phyloP scores from a whole-genome alignment of 2,329 filamentous ascomycete genomes.

The Exophiala spinifera region DNA sequence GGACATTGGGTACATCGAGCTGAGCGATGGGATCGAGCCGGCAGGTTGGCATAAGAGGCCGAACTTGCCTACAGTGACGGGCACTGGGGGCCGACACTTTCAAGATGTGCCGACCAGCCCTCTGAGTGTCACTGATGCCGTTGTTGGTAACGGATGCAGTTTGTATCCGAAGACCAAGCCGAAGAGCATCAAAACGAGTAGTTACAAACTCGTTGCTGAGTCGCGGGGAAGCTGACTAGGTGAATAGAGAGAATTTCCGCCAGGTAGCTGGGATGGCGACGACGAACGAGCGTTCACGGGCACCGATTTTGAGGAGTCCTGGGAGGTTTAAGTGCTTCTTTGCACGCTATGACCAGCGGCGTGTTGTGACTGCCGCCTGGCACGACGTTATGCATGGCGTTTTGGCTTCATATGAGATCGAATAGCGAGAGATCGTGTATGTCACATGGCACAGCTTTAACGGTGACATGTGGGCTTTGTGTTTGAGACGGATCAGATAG shows the following conservation, averaged over 20 bases:
- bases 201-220: constrained; percentile 42
- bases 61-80: constrained; percentile 4
- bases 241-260: background rate
- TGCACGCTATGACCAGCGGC: too few relatives aligned
- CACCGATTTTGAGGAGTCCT: background rate
- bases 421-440: too few relatives aligned
- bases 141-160: constrained; percentile 31
- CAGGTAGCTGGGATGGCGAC: background rate
- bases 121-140: background rate
- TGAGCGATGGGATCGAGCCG: constrained; percentile 59
- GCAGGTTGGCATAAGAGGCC: constrained; percentile 13
- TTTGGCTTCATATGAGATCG: too few relatives aligned
- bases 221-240: constrained; percentile 28
- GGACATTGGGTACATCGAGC: constrained; percentile 56
- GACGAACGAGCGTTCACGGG: background rate
- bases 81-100: background rate
- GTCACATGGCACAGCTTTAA: too few relatives aligned
- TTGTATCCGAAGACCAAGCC: constrained; percentile 40
- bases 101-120: background rate
- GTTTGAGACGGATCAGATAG: too few relatives aligned
- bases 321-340: too few relatives aligned
- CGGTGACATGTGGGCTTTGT: too few relatives aligned
- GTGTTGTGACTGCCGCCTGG: too few relatives aligned
- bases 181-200: constrained; percentile 39
- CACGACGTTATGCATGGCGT: too few relatives aligned